Evolutionary conservation across 305 asterid species (phyloP), one percentile per base, ranked within the genome.

Genomic region (Fraxinus xanthoxyloides): DNA sequence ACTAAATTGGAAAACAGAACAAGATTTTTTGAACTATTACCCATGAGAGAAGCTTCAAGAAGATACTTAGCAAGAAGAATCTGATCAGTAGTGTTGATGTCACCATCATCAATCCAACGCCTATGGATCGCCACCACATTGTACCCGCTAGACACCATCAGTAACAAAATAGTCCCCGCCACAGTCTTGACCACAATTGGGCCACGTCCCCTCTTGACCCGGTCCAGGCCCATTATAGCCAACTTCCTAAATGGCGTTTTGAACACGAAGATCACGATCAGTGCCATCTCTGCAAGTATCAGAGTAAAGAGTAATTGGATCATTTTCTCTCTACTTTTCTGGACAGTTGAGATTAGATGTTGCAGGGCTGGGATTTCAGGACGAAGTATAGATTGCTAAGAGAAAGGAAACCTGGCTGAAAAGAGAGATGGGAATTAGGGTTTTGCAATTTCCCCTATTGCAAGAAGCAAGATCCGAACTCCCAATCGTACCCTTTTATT

Each of bases 1-100:
- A 46, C 54, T 3, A 46, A 46, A 46, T 12, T 46, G 54, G 17
- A 15, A 46, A 46, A 46, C 7, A 46, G n/a, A 46, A 46, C 35
- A 77, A 76, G 80, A 48, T 54, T 3, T 1, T 54, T 10, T 59
- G 54, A 63, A 13, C 72, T 31, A 69, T 81, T 92, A 94, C 99
- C 99, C 93, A 95, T 93, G 81, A 95, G 95, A 85, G 99, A 92
- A 89, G 97, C 97, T 86, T 95, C 97, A 23, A 95, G 97, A 61
- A 92, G 90, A 82, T 89, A 85, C 12, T 86, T 91, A n/a, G 95
- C 93, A 43, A 90, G 35, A 40, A 94, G 92, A 85, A 93, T 79
- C 92, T 94, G 99, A 90, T 95, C 99, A 82, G 97, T 95, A 0
- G 97, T 95, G 79, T 82, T 92, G 80, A 91, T 82, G 38, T 91